Percentiles rank a stretch among this genome's conserved stretches.
Evolutionary conservation across 352 stramenopile species (phyloP).

Genomic region (Phytophthora megakarya): DNA sequence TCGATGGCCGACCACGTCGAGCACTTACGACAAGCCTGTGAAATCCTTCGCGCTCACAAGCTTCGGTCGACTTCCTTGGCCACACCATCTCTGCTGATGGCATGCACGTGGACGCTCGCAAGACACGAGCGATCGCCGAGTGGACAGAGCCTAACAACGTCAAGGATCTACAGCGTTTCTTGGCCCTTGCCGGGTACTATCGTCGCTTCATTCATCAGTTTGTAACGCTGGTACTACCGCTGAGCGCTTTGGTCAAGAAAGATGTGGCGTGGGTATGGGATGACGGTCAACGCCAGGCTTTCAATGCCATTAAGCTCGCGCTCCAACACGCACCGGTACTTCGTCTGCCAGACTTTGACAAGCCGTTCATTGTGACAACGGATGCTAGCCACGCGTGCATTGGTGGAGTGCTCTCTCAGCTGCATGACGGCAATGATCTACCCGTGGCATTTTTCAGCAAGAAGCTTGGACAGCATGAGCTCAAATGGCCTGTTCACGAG

Average conservation of each 20-base stretch:
- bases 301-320: conserved; percentile 26
- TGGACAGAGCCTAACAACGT: neutral
- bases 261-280: neutral
- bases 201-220: conserved; percentile 25
- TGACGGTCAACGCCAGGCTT: neutral
- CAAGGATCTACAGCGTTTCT: neutral
- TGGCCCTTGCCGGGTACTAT: too few species aligned
- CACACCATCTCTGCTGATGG: neutral
- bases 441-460: too few species aligned
- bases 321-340: conserved; percentile 39
- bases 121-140: too few species aligned
- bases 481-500: too few species aligned
- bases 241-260: conserved; percentile 15
- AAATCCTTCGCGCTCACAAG: neutral
- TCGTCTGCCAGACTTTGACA: conserved; percentile 31
- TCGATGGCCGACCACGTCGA: neutral
- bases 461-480: too few species aligned
- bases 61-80: neutral
- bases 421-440: too few species aligned
- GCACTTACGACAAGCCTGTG: neutral
- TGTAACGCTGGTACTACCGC: conserved; percentile 16
- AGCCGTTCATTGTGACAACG: conserved; percentile 40
- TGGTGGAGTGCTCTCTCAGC: too few species aligned
- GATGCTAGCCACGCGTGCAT: conserved; percentile 25
- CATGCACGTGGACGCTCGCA: neutral